Evolutionary conservation across 75 land plant species (phyloP).

Genomic region (Sequoiadendron giganteum): DNA sequence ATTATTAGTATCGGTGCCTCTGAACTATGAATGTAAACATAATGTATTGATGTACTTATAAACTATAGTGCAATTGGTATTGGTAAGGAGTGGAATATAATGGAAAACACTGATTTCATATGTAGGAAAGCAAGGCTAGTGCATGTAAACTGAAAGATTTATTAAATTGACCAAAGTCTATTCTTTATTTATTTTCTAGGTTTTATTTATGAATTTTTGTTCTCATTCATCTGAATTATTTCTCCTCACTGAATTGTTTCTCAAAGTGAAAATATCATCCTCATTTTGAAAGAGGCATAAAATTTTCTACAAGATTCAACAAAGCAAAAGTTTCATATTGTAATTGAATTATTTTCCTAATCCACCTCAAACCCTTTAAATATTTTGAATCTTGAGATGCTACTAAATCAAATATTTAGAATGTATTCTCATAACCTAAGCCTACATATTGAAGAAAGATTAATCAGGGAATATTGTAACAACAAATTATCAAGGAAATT

Average conservation of each 20-base stretch:
- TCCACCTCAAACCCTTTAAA: neutral
- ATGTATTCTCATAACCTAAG: neutral
- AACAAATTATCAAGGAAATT: neutral
- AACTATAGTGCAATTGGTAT: neutral
- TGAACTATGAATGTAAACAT: neutral
- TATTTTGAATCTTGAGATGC: neutral
- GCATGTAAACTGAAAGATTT: neutral
- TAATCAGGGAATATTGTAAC: neutral
- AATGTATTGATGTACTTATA: neutral
- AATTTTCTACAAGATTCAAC: neutral
- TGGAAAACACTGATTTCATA: neutral
- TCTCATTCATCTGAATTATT: neutral
- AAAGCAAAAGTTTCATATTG: neutral
- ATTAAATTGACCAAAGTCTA: neutral
- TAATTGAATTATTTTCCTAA: neutral
- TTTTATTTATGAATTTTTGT: neutral
- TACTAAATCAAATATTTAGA: neutral
- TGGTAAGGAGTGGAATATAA: neutral
- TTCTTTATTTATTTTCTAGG: neutral
- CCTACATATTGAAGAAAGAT: neutral
- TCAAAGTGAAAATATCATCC: neutral
- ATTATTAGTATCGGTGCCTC: slow-evolving; percentile 69
- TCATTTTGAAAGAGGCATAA: neutral
- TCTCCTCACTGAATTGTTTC: neutral
- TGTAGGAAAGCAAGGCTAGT: neutral